Evolutionary conservation across 495 filamentous ascomycete species (phyloP), one percentile per base, ranked within the genome.

Genomic region (Alectoria sarmentosa): DNA sequence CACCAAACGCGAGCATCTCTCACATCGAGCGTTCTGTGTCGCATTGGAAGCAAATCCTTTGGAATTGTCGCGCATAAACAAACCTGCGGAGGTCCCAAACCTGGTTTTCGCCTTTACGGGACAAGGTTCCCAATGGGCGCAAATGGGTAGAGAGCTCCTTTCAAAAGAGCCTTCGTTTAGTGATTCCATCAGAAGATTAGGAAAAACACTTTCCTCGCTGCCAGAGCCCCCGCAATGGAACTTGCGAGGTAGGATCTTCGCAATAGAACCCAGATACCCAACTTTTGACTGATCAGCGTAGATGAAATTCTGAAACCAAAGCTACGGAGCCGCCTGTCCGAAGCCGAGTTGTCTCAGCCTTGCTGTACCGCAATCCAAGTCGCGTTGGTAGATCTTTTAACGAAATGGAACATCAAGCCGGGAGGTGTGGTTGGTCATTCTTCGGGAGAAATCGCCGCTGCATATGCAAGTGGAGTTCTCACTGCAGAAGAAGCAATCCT

Each of bases 51-150:
- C 8, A 1, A 65, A 60, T 19, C 42, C 61, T 8, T 58, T 60
- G 6, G 60, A 62, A 21, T 38, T 4, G 13, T 62, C 44, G 13
- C 61, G 36, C 4, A 2, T 3, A 19, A 44, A 3, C 41, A 2
- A 44, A 44, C 2, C 17, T 8, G 19, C 8, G 19, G 2, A 59
- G 15, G 15, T 32, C 7, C 62, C 62, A 8, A 48, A 23, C 42
- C 44, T 42, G 3, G 41, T 74, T 14, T 79, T 79, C 52, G 41
- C 75, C 11, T 79, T 79, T 48, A 89, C 85, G 21, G 87, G 88
- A 8, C 88, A 90, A 67, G 88, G 88, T n/a, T 85, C 86, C 0
- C 87, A 90, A 67, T 89, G 85, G 83, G 73, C 82, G 9, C 71
- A 73, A 11, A 88, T 89, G 85, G 83, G 80, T 23, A 74, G 71